A percentile compares a stretch with the other conserved stretches of the same genome.
Conservation (phyloP, 1,139 yeast species). For the Saccharomyces pastorianus region DNA sequence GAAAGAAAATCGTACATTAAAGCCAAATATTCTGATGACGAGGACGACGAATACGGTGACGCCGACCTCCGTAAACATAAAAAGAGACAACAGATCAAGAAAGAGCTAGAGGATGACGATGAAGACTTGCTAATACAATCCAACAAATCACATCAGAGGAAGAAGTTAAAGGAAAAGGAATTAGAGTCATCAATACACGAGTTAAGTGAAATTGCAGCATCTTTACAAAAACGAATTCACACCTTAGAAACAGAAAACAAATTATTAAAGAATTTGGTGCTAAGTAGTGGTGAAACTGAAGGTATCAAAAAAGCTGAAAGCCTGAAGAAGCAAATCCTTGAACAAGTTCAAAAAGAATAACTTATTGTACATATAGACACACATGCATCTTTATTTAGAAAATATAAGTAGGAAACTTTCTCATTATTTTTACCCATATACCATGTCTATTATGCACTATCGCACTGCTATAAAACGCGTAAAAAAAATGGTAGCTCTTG, state of each 20-base stretch:
- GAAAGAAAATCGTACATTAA: neutral
- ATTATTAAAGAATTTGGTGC: slow-evolving; percentile 65
- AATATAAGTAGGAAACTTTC: neutral
- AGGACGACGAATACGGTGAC: neutral
- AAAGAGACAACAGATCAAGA: neutral
- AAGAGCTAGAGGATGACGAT: slow-evolving; percentile 1
- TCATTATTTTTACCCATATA: neutral
- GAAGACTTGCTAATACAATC: slow-evolving; percentile 2
- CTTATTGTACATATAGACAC: neutral
- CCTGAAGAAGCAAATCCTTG: neutral
- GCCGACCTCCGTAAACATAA: neutral
- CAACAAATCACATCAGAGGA: slow-evolving; percentile 31
- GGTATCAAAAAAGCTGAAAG: slow-evolving; percentile 18
- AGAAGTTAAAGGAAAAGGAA: slow-evolving; percentile 76
- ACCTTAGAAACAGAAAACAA: slow-evolving; percentile 81
- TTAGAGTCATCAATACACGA: slow-evolving; percentile 62
- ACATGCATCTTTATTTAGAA: neutral
- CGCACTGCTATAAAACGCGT: neutral
- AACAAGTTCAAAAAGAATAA: neutral
- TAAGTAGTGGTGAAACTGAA: slow-evolving; percentile 41
- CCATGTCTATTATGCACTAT: neutral
- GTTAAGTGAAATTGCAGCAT: slow-evolving; percentile 51
- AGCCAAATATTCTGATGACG: neutral
- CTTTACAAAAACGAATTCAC: slow-evolving; percentile 52
- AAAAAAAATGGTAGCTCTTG: neutral